Evolutionary conservation across 495 filamentous ascomycete species (phyloP).

Genomic region (Eremomyces bilateralis): DNA sequence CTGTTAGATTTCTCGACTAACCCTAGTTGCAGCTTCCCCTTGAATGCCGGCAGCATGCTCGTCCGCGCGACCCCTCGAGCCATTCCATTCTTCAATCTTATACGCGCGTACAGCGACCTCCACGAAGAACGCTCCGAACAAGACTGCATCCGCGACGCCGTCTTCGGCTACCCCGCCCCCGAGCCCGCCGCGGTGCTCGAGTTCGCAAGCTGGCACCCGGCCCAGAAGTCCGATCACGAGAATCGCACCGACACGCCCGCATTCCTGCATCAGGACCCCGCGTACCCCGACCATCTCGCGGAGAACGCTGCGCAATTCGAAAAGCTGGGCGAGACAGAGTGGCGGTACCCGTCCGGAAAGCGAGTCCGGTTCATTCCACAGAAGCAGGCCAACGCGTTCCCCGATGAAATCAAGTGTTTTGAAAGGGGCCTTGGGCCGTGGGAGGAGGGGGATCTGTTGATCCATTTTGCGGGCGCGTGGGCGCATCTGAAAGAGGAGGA

Average conservation of each 20-base stretch:
- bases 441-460: conserved; percentile 12
- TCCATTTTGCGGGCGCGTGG: conserved; percentile 19
- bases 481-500: conserved; percentile 15
- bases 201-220: background rate
- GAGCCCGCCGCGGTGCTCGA: too few species aligned
- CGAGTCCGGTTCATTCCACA: conserved; percentile 10
- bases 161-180: too few species aligned
- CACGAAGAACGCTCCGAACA: conserved; percentile 12
- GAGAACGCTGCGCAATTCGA: too few species aligned
- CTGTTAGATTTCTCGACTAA: background rate
- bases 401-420: conserved; percentile 14
- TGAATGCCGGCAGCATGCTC: conserved; percentile 17
- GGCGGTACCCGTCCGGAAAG: background rate
- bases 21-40: conserved; percentile 11
- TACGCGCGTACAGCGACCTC: conserved; percentile 6
- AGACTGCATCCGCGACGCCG: conserved; percentile 12
- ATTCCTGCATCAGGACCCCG: too few species aligned
- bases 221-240: too few species aligned
- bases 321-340: conserved; percentile 1
- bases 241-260: too few species aligned
- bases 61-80: conserved; percentile 9
- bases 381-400: conserved; percentile 16
- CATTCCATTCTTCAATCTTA: conserved; percentile 9
- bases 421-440: conserved; percentile 10
- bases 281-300: too few species aligned